phyloP scores from a whole-genome alignment of 164 flowering plant species.

The Aristolochia contorta region DNA sequence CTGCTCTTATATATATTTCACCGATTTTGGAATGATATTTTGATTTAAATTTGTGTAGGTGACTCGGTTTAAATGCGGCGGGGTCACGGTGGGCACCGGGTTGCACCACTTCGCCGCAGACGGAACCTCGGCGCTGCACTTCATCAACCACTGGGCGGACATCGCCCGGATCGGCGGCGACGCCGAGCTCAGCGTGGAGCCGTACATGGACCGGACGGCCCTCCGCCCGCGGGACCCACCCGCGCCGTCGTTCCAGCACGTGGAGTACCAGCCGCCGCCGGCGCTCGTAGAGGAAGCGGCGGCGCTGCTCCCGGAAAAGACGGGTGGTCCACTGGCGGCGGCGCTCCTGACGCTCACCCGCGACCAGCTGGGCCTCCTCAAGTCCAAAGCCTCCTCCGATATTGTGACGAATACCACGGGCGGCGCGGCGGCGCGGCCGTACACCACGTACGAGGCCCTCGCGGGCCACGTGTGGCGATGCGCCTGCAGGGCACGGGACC shows the following conservation, averaged over 20 bases:
- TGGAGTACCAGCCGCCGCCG: slow-evolving; percentile 58
- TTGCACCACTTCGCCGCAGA: slow-evolving; percentile 66
- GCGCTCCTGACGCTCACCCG: slow-evolving; percentile 34
- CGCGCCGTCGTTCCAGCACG: slow-evolving; percentile 40
- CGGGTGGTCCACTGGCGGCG: slow-evolving; percentile 29
- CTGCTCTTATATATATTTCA: too few relatives aligned
- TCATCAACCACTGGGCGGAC: slow-evolving; percentile 59
- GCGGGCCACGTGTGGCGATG: slow-evolving; percentile 33
- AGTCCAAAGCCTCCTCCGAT: slow-evolving; percentile 33
- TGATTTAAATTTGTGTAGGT: slow-evolving; percentile 22
- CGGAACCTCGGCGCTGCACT: slow-evolving; percentile 56
- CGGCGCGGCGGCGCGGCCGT: slow-evolving; percentile 15
- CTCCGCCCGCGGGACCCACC: slow-evolving; percentile 53
- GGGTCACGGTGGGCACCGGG: slow-evolving; percentile 32
- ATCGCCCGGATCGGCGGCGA: slow-evolving; percentile 36
- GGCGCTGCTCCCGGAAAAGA: slow-evolving; percentile 5
- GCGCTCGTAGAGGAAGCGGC: slow-evolving; percentile 9
- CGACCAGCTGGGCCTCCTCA: slow-evolving; percentile 35
- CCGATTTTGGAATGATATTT: neutral
- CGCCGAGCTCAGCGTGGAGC: slow-evolving; percentile 35
- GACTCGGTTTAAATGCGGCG: slow-evolving; percentile 29
- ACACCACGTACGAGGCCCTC: slow-evolving; percentile 21
- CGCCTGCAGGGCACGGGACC: slow-evolving; percentile 22
- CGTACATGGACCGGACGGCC: slow-evolving; percentile 56
- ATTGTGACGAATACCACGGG: too few relatives aligned